A percentile compares a stretch with the other conserved stretches of the same genome.
phyloP scores from a whole-genome alignment of 768 basidiomycete genomes.

The Mrakia gelida region DNA sequence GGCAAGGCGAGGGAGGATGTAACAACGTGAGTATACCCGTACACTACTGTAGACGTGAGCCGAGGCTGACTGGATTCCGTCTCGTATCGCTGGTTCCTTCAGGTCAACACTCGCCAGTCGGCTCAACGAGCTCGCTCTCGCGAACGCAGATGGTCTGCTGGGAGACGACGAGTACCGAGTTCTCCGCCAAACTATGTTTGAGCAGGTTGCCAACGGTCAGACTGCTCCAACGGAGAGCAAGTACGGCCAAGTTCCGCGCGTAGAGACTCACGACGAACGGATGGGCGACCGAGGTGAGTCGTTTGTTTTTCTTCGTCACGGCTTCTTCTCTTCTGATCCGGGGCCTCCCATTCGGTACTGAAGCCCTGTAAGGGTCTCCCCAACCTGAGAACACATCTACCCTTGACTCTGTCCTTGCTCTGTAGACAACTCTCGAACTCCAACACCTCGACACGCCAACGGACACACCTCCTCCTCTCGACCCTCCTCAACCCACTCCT shows the following conservation, averaged over 20 bases:
- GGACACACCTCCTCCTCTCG: neutral
- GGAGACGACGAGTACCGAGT: constrained; percentile 27
- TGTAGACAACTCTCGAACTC: constrained; percentile 7
- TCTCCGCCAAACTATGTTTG: constrained; percentile 19
- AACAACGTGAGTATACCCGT: neutral
- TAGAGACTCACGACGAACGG: neutral
- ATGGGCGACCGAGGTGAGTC: constrained; percentile 19
- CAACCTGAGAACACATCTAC: too few relatives aligned
- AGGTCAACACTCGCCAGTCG: constrained; percentile 12
- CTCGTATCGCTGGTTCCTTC: too few relatives aligned
- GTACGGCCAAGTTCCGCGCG: neutral
- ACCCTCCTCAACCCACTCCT: constrained; percentile 20
- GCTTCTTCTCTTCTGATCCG: neutral
- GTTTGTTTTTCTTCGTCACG: neutral
- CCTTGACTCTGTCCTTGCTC: too few relatives aligned
- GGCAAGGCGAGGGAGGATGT: constrained; percentile 12
- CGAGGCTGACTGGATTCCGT: neutral
- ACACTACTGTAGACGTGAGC: too few relatives aligned
- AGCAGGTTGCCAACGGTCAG: neutral
- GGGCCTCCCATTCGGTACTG: too few relatives aligned
- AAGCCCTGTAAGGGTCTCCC: neutral
- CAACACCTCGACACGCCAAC: neutral
- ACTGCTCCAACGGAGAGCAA: neutral
- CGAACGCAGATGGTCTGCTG: constrained; percentile 24
- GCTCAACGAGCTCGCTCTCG: constrained; percentile 12